A percentile compares a stretch with the other conserved stretches of the same genome.
Evolutionary conservation across 345 rosid species (phyloP).

Genomic region (Bretschneidera sinensis): DNA sequence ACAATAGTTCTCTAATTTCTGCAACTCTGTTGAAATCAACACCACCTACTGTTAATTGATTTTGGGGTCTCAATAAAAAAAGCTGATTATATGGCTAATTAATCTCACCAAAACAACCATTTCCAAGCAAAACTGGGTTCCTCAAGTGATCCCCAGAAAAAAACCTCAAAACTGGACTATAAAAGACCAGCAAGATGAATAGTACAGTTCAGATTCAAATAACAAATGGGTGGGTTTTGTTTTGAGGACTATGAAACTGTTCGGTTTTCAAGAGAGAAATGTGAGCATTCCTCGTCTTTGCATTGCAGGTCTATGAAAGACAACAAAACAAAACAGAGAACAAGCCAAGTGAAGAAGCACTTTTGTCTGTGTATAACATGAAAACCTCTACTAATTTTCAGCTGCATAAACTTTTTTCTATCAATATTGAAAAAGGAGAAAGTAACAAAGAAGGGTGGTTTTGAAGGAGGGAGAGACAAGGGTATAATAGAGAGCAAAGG

Average conservation of each 20-base stretch:
- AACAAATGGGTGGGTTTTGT: conserved; percentile 1
- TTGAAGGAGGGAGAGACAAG: conserved; percentile 11
- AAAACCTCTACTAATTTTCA: conserved; percentile 11
- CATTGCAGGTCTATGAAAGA: conserved; percentile 28
- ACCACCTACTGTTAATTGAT: conserved; percentile 1
- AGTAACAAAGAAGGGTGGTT: background rate
- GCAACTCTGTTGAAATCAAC: conserved; percentile 14
- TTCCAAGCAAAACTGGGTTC: background rate
- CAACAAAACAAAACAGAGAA: conserved; percentile 26
- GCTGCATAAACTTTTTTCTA: background rate
- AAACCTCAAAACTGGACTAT: background rate
- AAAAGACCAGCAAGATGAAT: conserved; percentile 6
- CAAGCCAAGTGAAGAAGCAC: conserved; percentile 33
- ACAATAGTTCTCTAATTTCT: background rate
- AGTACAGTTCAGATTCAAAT: background rate
- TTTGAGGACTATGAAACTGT: conserved; percentile 5
- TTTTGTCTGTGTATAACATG: conserved; percentile 35
- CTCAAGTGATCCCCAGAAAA: conserved; percentile 17
- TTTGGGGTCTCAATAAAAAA: no score
- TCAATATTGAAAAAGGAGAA: conserved; percentile 9
- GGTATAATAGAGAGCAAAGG: conserved; percentile 16
- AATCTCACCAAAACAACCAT: no score
- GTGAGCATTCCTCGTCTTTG: conserved; percentile 25
- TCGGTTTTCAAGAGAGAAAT: conserved; percentile 13
- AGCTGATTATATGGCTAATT: no score